phyloP scores from a whole-genome alignment of 2,329 filamentous ascomycete genomes.

The Grosmannia penicillata region DNA sequence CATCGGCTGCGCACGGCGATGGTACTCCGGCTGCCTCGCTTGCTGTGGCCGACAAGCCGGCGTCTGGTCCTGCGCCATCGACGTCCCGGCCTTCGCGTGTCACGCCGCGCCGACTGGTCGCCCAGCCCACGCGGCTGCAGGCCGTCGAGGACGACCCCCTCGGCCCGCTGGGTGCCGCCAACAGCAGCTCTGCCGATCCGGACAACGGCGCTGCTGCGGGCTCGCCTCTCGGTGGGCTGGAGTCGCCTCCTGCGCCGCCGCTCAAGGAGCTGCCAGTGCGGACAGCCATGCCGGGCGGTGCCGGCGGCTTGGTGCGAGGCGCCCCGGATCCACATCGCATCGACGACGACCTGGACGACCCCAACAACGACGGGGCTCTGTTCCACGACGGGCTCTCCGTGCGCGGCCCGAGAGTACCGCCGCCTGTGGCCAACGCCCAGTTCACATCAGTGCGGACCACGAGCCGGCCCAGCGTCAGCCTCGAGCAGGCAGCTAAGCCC shows the following conservation, averaged over 20 bases:
- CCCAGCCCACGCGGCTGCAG: slow-evolving; percentile 64
- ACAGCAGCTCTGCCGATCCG: slow-evolving; percentile 14
- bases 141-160: slow-evolving; percentile 62
- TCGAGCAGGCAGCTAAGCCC: slow-evolving; percentile 89
- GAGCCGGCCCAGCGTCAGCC: slow-evolving; percentile 64
- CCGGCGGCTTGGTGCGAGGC: slow-evolving; percentile 20
- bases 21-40: slow-evolving; percentile 16
- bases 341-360: slow-evolving; percentile 51
- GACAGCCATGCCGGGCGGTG: slow-evolving; percentile 37
- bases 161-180: slow-evolving; percentile 55
- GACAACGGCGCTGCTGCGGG: slow-evolving; percentile 4
- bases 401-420: slow-evolving; percentile 47
- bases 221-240: slow-evolving; percentile 2
- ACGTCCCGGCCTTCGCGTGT: slow-evolving; percentile 28
- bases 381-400: slow-evolving; percentile 8
- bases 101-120: slow-evolving; percentile 48
- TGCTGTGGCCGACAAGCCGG: slow-evolving; percentile 14
- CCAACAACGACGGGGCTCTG: slow-evolving; percentile 32
- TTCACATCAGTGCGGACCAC: slow-evolving; percentile 35
- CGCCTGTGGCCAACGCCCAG: slow-evolving; percentile 44
- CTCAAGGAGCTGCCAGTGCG: slow-evolving; percentile 50
- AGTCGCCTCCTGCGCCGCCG: slow-evolving; percentile 50
- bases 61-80: slow-evolving; percentile 10
- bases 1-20: not conserved
- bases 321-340: slow-evolving; percentile 48